Conservation (phyloP, 2,329 filamentous ascomycete genomes). For the Paramyrothecium sp. region DNA sequence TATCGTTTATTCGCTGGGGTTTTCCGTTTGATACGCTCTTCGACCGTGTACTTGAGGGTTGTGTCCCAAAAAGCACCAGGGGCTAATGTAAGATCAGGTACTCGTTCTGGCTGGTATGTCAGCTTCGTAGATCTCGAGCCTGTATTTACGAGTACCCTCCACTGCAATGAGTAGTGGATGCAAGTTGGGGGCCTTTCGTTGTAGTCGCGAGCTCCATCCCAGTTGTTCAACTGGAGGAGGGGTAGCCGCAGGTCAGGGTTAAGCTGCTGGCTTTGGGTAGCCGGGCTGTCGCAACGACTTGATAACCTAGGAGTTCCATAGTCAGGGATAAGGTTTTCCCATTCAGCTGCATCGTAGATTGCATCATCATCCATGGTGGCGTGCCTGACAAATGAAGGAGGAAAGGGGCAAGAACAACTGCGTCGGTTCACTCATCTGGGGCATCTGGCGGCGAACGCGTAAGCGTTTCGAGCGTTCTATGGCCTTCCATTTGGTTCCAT, state of each 20-base stretch:
- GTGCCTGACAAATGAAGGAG: not conserved
- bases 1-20: constrained; percentile 1
- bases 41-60: constrained; percentile 7
- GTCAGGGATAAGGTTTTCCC: not conserved
- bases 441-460: not conserved
- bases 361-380: not conserved
- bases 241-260: not conserved
- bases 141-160: constrained; percentile 8
- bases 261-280: not conserved
- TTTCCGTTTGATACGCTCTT: constrained; percentile 3
- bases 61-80: constrained; percentile 7
- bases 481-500: not conserved
- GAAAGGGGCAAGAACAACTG: not conserved
- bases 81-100: constrained; percentile 3
- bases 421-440: not conserved
- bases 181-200: constrained; percentile 6
- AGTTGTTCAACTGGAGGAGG: constrained; percentile 8
- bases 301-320: not conserved
- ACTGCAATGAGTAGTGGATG: constrained; percentile 9
- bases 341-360: not conserved
- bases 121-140: constrained; percentile 5
- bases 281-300: not conserved
- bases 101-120: constrained; percentile 7
- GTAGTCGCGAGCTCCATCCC: constrained; percentile 5
- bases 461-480: not conserved